phyloP scores from a whole-genome alignment of 2,329 filamentous ascomycete genomes.

The Mycosphaerella sp. region DNA sequence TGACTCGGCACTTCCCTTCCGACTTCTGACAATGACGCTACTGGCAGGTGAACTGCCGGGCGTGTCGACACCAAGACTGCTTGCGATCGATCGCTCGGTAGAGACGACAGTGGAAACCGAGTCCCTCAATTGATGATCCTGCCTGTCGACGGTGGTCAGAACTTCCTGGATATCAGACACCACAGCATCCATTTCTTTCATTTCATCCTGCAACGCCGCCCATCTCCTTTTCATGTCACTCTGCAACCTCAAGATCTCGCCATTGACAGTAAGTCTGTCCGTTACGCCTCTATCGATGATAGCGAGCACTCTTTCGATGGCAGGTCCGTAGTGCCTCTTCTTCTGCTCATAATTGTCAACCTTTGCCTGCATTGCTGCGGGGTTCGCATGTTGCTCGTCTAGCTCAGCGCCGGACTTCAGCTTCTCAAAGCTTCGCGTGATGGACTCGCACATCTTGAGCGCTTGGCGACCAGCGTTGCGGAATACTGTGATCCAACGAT shows the following conservation, averaged over 20 bases:
- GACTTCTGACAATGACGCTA: constrained; percentile 52
- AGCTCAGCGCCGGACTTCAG: constrained; percentile 73
- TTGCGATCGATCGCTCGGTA: constrained; percentile 66
- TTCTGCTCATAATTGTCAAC: constrained; percentile 93
- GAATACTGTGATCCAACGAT: constrained; percentile 94
- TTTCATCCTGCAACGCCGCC: constrained; percentile 67
- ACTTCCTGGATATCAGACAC: constrained; percentile 60
- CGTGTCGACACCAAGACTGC: constrained; percentile 57
- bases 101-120: constrained; percentile 90
- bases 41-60: constrained; percentile 60
- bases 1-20: constrained; percentile 45
- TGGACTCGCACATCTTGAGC: constrained; percentile 93
- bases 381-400: constrained; percentile 66
- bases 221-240: constrained; percentile 80
- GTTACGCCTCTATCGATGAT: constrained; percentile 96
- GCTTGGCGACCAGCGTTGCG: constrained; percentile 86
- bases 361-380: constrained; percentile 66
- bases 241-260: constrained; percentile 82
- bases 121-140: constrained; percentile 73
- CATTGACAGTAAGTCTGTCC: constrained; percentile 92
- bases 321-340: constrained; percentile 86
- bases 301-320: constrained; percentile 81
- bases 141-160: constrained; percentile 35
- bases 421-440: constrained; percentile 78
- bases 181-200: constrained; percentile 66